Percentiles rank a stretch among this genome's conserved stretches.
Conservation (phyloP, 768 basidiomycete species). For the Pisolithus orientalis region DNA sequence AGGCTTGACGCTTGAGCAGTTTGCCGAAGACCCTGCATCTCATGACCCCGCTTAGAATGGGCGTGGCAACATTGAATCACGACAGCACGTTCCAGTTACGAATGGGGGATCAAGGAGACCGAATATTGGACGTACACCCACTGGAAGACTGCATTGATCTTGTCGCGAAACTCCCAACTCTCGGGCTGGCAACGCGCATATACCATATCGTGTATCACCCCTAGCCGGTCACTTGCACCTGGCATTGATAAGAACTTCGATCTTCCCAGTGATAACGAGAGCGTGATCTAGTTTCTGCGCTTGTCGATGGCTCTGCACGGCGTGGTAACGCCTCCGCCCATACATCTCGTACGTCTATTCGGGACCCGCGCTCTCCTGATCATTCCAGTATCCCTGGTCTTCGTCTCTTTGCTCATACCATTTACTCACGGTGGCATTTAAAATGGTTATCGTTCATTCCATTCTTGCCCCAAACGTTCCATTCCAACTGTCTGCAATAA, state of each 20-base stretch:
- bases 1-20: slow-evolving; percentile 29
- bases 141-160: slow-evolving; percentile 90
- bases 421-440: neutral
- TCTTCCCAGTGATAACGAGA: slow-evolving; percentile 80
- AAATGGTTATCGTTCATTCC: neutral
- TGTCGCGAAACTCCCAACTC: slow-evolving; percentile 85
- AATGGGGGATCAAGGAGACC: slow-evolving; percentile 90
- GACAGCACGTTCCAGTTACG: slow-evolving; percentile 92
- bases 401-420: neutral
- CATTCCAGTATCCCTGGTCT: no score
- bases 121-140: slow-evolving; percentile 90
- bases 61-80: slow-evolving; percentile 91
- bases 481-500: neutral
- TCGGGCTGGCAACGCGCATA: slow-evolving; percentile 73
- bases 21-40: slow-evolving; percentile 82
- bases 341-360: slow-evolving; percentile 60
- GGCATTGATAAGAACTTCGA: slow-evolving; percentile 77
- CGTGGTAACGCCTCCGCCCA: slow-evolving; percentile 97
- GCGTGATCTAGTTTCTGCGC: slow-evolving; percentile 90
- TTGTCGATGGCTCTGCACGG: slow-evolving; percentile 98
- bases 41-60: slow-evolving; percentile 96
- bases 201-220: slow-evolving; percentile 84
- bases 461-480: neutral
- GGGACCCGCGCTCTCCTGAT: no score
- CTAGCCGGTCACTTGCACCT: slow-evolving; percentile 50